Percentiles rank a stretch among this genome's conserved stretches.
These are phyloP conservation scores for Pythium myriotylum DNA, from an alignment of 352 stramenopile species.

Conservation along the genomic window DNA sequence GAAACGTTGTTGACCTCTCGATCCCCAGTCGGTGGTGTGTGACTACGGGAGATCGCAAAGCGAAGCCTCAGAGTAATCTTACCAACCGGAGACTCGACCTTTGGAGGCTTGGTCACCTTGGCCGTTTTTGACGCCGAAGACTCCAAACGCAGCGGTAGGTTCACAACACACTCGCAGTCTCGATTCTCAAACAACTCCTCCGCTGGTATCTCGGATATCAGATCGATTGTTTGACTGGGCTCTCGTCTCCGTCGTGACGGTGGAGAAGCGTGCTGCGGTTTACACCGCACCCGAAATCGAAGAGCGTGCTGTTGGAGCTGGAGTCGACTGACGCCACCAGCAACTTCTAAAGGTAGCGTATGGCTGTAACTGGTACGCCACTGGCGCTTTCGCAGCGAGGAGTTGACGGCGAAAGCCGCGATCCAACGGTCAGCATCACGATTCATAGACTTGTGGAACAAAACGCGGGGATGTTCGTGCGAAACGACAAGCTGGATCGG, in stretches of 20 bases:
- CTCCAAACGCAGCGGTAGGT: conserved; percentile 9
- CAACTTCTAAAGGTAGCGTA: conserved; percentile 32
- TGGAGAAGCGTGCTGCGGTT: conserved; percentile 23
- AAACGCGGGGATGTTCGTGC: conserved; percentile 36
- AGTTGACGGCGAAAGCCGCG: conserved; percentile 46
- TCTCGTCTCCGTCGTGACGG: conserved; percentile 3
- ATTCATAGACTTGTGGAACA: background rate
- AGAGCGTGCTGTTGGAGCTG: conserved; percentile 8
- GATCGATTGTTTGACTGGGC: conserved; percentile 5
- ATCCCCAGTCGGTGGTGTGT: background rate
- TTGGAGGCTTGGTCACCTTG: no score
- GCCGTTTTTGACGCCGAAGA: background rate
- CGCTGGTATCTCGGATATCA: conserved; percentile 7
- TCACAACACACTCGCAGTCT: conserved; percentile 18
- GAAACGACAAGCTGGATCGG: conserved; percentile 51
- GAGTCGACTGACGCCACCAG: no score
- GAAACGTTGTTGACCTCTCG: background rate
- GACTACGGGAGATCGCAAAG: conserved; percentile 7
- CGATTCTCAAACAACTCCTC: conserved; percentile 14
- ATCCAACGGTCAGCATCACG: conserved; percentile 15
- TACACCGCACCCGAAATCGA: conserved; percentile 28
- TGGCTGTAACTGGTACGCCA: conserved; percentile 45
- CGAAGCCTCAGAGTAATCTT: conserved; percentile 21
- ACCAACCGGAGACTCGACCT: no score
- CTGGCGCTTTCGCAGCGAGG: conserved; percentile 48